Evolutionary conservation across 1,139 yeast species (phyloP), one percentile per base, ranked within the genome.

Genomic region (Ashbya aceris): DNA sequence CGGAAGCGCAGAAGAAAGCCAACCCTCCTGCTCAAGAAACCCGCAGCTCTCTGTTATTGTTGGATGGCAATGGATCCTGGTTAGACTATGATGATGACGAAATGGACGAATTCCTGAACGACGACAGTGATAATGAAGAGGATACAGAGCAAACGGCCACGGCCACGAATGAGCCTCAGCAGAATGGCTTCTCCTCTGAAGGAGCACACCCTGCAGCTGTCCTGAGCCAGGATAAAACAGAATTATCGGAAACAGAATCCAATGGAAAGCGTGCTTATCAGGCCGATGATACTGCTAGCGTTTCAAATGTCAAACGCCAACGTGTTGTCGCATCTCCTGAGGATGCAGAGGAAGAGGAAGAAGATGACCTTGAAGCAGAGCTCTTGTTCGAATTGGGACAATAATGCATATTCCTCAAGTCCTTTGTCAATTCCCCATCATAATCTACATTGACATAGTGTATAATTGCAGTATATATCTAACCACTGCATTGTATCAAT

Each of bases 351-450:
- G 23, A 17, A 17, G 17, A 36, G n/a, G 54, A 48, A 9, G 58
- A 53, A 4, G 52, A 54, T 35, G 64, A 56, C 31, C 50, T 68
- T 36, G 70, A 68, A 40, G 66, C 64, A 28, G 72, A 68, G 47
- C 55, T 68, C 14, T 41, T 62, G 39, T 53, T 54, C 33, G 62
- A 60, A 43, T 44, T 61, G 17, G 62, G 56, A 35, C 30, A 36
- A 12, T 44, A 38, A 28, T 23, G 23, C 23, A 17, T 17, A 17
- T 17, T 17, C 23, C 23, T n/a, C 23, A 17, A 17, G 23, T 17
- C 23, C 23, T 17, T 17, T 17, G 23, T 17, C 23, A 17, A 17
- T 6, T 4, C 6, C 23, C 23, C 23, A 17, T 17, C 23, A 17
- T 17, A 17, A 6, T 17, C 23, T 17, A 17, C 23, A 17, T 17